phyloP scores from a whole-genome alignment of 2,329 filamentous ascomycete genomes.

The Fragosphaeria purpurea region DNA sequence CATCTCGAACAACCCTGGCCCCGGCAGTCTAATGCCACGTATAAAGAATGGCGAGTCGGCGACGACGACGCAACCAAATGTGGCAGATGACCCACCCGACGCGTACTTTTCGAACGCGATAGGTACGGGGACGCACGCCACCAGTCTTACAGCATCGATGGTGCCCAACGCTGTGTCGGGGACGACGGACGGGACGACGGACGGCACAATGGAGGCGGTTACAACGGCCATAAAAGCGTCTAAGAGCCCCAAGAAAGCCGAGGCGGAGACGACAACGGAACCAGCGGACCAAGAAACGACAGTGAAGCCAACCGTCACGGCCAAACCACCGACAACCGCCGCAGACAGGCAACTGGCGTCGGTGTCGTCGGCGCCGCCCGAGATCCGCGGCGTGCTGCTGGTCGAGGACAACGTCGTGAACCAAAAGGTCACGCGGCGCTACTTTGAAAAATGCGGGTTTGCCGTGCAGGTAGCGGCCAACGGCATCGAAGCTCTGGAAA shows the following conservation, averaged over 20 bases:
- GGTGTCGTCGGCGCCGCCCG: constrained; percentile 7
- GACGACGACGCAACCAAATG: background rate
- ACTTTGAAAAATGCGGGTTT: constrained; percentile 40
- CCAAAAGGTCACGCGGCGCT: constrained; percentile 44
- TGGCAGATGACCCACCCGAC: too few species aligned
- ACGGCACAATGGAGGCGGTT: too few species aligned
- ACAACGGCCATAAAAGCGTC: too few species aligned
- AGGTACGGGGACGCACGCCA: too few species aligned
- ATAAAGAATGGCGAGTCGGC: too few species aligned
- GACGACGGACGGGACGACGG: too few species aligned
- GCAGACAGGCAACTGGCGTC: constrained; percentile 1
- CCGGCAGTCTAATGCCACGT: background rate
- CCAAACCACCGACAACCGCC: too few species aligned
- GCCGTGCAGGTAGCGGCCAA: constrained; percentile 46
- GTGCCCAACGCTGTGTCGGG: too few species aligned
- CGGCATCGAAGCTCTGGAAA: constrained; percentile 44
- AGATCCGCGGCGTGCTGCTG: constrained; percentile 37
- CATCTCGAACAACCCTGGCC: background rate
- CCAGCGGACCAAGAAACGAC: too few species aligned
- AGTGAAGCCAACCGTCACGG: too few species aligned
- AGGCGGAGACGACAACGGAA: background rate
- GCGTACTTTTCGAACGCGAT: too few species aligned
- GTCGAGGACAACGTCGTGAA: constrained; percentile 55
- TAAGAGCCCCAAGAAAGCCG: background rate
- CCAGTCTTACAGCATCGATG: too few species aligned